Percentiles rank a stretch among this genome's conserved stretches.
phyloP scores from a whole-genome alignment of 2,329 filamentous ascomycete species.

The Gyromitra esculenta region DNA sequence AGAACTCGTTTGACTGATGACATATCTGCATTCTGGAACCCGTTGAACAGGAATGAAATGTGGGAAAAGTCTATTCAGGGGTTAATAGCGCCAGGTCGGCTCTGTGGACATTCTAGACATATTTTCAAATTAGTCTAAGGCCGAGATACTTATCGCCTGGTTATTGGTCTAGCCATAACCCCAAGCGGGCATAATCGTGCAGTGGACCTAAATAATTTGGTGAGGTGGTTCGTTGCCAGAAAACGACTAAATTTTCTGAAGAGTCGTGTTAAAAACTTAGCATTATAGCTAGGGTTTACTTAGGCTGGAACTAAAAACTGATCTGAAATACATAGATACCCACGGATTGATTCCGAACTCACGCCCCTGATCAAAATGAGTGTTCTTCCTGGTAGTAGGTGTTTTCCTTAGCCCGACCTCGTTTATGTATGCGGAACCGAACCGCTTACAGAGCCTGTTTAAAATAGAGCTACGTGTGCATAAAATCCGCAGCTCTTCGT shows the following conservation, averaged over 20 bases:
- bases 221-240: constrained; percentile 2
- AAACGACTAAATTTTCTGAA: not conserved
- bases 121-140: not conserved
- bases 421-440: constrained; percentile 32
- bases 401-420: not conserved
- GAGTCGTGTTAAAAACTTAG: not conserved
- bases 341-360: constrained; percentile 7
- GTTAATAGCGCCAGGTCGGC: not conserved
- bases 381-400: constrained; percentile 1
- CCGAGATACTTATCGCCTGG: constrained; percentile 12
- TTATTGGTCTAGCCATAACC: not conserved
- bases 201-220: not conserved
- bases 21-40: not conserved
- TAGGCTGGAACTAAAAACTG: not conserved
- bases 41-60: not conserved
- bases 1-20: not conserved
- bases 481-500: constrained; percentile 17
- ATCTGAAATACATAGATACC: constrained; percentile 10
- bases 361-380: not conserved
- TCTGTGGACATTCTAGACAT: constrained; percentile 3
- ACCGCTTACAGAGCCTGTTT: constrained; percentile 28
- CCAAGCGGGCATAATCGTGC: not conserved
- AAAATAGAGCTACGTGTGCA: constrained; percentile 33
- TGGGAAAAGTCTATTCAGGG: not conserved
- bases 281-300: not conserved